Evolutionary conservation across 176 grass and related monocot genomes (phyloP).

Genomic region (Dendrocalamus sinicus): DNA sequence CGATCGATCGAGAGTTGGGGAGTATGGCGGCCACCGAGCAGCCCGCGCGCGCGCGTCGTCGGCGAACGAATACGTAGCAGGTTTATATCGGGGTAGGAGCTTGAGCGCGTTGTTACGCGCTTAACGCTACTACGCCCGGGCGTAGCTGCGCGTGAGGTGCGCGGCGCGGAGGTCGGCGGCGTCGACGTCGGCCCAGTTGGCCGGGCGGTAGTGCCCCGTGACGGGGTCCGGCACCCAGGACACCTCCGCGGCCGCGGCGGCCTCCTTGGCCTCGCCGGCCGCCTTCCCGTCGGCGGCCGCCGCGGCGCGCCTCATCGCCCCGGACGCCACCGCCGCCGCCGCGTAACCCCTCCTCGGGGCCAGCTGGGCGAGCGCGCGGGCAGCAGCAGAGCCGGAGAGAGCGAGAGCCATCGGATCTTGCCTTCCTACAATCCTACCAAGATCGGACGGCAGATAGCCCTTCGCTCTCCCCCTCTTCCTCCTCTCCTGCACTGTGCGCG

Average conservation of each 20-base stretch:
- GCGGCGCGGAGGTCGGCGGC: constrained; percentile 74
- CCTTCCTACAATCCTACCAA: fast-evolving
- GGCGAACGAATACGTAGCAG: neutral
- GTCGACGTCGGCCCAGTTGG: constrained; percentile 51
- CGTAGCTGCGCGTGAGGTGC: constrained; percentile 51
- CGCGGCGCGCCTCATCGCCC: constrained; percentile 34
- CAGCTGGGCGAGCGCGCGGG: constrained; percentile 40
- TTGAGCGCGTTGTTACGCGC: neutral
- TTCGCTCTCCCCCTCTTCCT: neutral
- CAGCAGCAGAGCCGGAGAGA: constrained; percentile 45
- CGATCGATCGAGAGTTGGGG: neutral
- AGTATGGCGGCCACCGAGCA: neutral
- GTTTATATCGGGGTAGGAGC: neutral
- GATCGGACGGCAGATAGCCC: constrained; percentile 32
- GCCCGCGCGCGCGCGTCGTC: neutral
- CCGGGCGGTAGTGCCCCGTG: constrained; percentile 71
- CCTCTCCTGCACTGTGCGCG: neutral
- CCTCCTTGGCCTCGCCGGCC: constrained; percentile 38
- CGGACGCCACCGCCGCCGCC: constrained; percentile 43
- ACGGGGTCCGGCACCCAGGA: constrained; percentile 78
- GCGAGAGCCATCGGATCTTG: constrained; percentile 62
- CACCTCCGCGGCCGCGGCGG: constrained; percentile 20
- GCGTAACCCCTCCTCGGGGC: constrained; percentile 51
- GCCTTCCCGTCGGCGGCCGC: constrained; percentile 29
- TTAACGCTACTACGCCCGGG: constrained; percentile 19